phyloP scores from a whole-genome alignment of 1,139 yeast genomes.

The Pichia sorboxylosa region DNA sequence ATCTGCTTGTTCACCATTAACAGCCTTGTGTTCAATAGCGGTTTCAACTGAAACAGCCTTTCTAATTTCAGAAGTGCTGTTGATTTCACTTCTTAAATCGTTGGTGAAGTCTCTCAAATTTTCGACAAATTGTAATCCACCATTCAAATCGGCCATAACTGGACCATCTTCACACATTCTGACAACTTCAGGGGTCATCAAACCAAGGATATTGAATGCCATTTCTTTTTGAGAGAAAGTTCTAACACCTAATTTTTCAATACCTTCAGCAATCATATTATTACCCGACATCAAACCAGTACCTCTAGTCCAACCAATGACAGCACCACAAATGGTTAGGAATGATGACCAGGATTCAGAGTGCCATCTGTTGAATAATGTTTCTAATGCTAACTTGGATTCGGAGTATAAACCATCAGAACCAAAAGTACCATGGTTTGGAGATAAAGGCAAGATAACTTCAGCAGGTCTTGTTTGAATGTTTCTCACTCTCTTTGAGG shows the following conservation, averaged over 20 bases:
- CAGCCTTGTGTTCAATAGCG: constrained; percentile 83
- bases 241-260: constrained; percentile 90
- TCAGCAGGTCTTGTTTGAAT: constrained; percentile 97
- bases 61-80: constrained; percentile 82
- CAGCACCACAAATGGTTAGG: constrained; percentile 94
- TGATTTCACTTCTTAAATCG: constrained; percentile 67
- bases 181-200: constrained; percentile 77
- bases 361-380: constrained; percentile 96
- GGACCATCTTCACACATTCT: constrained; percentile 88
- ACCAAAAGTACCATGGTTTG: constrained; percentile 98
- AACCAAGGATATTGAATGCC: constrained; percentile 96
- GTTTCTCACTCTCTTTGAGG: constrained; percentile 59
- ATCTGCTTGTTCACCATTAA: constrained; percentile 84
- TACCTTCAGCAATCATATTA: constrained; percentile 95
- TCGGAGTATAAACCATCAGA: constrained; percentile 96
- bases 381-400: constrained; percentile 89
- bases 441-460: constrained; percentile 90
- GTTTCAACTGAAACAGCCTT: constrained; percentile 93
- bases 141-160: constrained; percentile 94
- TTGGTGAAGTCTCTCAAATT: constrained; percentile 84
- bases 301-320: constrained; percentile 99
- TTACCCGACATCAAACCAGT: constrained; percentile 97
- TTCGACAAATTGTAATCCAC: constrained; percentile 91
- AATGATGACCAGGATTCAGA: constrained; percentile 94
- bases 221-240: constrained; percentile 97